Evolutionary conservation across 176 grass and related monocot species (phyloP).

Genomic region (Saccharum spontaneum): DNA sequence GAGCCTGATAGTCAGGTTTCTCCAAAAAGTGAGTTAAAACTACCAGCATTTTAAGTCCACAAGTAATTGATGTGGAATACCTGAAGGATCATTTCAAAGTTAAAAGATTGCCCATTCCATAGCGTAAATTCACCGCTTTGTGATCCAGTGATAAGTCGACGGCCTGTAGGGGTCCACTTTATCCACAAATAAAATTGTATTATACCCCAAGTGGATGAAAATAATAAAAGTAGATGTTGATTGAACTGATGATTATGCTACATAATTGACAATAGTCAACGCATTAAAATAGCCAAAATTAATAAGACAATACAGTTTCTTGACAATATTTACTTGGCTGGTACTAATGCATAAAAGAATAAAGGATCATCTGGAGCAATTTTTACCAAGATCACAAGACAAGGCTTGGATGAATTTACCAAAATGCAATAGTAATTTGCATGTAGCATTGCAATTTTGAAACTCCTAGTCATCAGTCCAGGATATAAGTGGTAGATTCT

Average conservation of each 20-base stretch:
- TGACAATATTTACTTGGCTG: neutral
- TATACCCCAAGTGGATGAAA: slow-evolving; percentile 10
- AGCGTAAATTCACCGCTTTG: slow-evolving; percentile 97
- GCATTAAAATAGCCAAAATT: neutral
- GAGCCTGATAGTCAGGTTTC: slow-evolving; percentile 58
- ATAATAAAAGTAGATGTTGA: neutral
- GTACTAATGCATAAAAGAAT: neutral
- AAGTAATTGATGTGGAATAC: slow-evolving; percentile 44
- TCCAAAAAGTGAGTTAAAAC: slow-evolving; percentile 32
- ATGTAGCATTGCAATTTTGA: neutral
- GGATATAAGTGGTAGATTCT: neutral
- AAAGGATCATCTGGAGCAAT: neutral
- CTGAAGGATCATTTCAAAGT: slow-evolving; percentile 99
- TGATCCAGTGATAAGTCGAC: slow-evolving; percentile 97
- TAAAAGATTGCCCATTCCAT: slow-evolving; percentile 99
- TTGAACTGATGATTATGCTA: neutral
- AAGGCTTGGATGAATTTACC: neutral
- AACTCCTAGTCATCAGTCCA: neutral
- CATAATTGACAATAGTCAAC: neutral
- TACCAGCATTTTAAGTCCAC: slow-evolving; percentile 1
- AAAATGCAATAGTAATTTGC: neutral
- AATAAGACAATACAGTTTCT: neutral
- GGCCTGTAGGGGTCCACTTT: slow-evolving; percentile 97
- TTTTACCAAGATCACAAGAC: neutral
- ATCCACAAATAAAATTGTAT: slow-evolving; percentile 46